Conservation (phyloP, 2,329 filamentous ascomycete species). For the Epichloe festucae region DNA sequence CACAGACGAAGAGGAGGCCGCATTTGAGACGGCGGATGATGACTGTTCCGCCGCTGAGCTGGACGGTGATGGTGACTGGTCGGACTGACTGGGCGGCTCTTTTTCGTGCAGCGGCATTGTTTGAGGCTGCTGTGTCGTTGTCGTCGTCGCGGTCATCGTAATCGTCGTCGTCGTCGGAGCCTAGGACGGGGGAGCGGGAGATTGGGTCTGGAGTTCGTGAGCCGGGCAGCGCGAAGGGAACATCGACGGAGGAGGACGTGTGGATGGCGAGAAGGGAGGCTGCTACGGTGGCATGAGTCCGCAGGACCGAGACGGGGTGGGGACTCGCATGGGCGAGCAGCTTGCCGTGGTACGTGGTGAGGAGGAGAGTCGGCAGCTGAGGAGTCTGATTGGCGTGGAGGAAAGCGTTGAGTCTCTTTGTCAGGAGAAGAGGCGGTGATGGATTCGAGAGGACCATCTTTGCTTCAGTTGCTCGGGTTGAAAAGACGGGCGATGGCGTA, state of each 20-base stretch:
- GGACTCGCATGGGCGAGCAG: conserved; percentile 49
- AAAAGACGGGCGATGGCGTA: too few species aligned
- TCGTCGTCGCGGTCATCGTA: conserved; percentile 9
- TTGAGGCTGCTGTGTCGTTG: conserved; percentile 1
- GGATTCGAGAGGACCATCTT: conserved; percentile 25
- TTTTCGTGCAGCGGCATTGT: neutral
- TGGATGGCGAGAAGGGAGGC: conserved; percentile 49
- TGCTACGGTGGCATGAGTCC: conserved; percentile 51
- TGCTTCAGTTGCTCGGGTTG: neutral
- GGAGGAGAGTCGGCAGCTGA: conserved; percentile 44
- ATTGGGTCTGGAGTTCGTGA: conserved; percentile 17
- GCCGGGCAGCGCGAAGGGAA: conserved; percentile 29
- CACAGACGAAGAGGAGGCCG: conserved; percentile 48
- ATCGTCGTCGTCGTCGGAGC: conserved; percentile 14
- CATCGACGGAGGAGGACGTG: conserved; percentile 27
- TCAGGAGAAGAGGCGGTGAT: conserved; percentile 48
- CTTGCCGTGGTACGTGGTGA: conserved; percentile 47
- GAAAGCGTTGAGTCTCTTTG: conserved; percentile 50
- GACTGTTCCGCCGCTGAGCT: conserved; percentile 45
- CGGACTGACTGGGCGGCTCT: conserved; percentile 14
- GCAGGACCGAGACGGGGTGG: conserved; percentile 41
- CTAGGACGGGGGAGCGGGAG: conserved; percentile 12
- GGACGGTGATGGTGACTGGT: conserved; percentile 39
- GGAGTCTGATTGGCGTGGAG: conserved; percentile 44
- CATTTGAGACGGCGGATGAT: conserved; percentile 45